Conservation (phyloP, 75 land plant genomes). For the Pinus tabuliformis region DNA sequence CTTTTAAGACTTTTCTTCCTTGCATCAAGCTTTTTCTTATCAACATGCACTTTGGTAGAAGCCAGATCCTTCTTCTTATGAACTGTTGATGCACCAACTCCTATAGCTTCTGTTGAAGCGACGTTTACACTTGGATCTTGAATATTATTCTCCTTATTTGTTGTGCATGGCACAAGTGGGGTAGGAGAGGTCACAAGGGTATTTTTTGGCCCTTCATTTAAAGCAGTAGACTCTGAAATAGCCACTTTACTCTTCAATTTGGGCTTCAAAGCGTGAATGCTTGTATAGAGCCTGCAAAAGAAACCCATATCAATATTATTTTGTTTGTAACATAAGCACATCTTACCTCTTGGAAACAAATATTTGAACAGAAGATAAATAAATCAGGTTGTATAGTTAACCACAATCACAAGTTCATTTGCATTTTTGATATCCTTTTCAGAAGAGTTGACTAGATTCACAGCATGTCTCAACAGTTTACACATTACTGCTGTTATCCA, state of each 20-base stretch:
- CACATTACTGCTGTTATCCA: no score
- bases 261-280: slow-evolving; percentile 85
- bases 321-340: neutral
- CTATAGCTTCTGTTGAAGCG: slow-evolving; percentile 24
- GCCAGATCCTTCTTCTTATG: slow-evolving; percentile 46
- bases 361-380: neutral
- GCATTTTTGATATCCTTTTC: no score
- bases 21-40: slow-evolving; percentile 90
- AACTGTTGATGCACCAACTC: slow-evolving; percentile 28
- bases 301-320: neutral
- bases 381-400: neutral
- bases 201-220: slow-evolving; percentile 56
- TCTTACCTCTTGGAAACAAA: neutral
- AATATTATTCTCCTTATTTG: slow-evolving; percentile 27
- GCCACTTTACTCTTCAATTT: slow-evolving; percentile 72
- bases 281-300: slow-evolving; percentile 73
- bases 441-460: no score
- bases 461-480: no score
- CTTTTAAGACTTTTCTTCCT: slow-evolving; percentile 92
- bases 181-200: slow-evolving; percentile 14
- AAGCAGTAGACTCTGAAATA: slow-evolving; percentile 75
- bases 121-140: slow-evolving; percentile 29
- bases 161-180: slow-evolving; percentile 27
- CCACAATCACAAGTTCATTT: neutral
- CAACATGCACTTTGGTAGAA: slow-evolving; percentile 45